Conservation (phyloP, 805 yeast species). For the Zygosaccharomyces kombuchaensis region DNA sequence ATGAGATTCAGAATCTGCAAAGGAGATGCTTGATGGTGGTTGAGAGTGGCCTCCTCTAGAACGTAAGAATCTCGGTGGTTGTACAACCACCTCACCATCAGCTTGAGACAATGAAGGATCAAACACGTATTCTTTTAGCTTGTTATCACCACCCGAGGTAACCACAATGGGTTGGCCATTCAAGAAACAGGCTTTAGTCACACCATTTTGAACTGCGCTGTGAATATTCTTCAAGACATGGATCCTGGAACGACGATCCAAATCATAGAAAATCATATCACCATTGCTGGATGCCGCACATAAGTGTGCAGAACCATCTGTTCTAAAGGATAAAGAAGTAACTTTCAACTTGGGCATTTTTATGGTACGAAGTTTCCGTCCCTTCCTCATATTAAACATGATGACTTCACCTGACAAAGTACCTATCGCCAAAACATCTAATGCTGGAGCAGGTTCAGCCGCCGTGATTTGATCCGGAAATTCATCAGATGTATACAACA, state of each 20-base stretch:
- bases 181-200: constrained; percentile 65
- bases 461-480: constrained; percentile 57
- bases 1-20: constrained; percentile 80
- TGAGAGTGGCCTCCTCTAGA: constrained; percentile 97
- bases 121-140: constrained; percentile 83
- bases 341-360: constrained; percentile 40
- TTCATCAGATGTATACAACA: constrained; percentile 53
- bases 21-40: constrained; percentile 72
- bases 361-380: constrained; percentile 49
- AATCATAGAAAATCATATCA: constrained; percentile 80
- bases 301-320: constrained; percentile 82
- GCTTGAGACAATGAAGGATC: constrained; percentile 77
- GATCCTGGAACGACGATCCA: constrained; percentile 65
- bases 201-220: constrained; percentile 69
- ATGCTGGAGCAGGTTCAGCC: constrained; percentile 79
- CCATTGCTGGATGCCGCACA: constrained; percentile 78
- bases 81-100: constrained; percentile 49
- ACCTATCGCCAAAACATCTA: constrained; percentile 80
- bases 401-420: constrained; percentile 61
- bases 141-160: constrained; percentile 88
- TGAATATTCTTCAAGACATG: constrained; percentile 75
- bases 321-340: constrained; percentile 73
- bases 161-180: constrained; percentile 90
- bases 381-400: constrained; percentile 66
- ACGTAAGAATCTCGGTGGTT: constrained; percentile 88